Evolutionary conservation across 306 rosid species (phyloP).

Genomic region (Lablab purpureus): DNA sequence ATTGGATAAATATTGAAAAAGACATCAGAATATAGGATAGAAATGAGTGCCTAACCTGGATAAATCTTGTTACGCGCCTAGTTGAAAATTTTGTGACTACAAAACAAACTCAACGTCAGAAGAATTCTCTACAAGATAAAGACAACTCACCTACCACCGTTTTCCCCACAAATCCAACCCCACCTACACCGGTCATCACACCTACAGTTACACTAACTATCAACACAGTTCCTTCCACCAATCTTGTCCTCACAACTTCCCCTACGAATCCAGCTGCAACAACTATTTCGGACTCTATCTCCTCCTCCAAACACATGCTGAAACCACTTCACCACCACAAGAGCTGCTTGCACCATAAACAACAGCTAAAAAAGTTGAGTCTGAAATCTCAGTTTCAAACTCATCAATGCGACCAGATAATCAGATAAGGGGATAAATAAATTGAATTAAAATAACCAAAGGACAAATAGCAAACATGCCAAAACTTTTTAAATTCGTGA

Average conservation of each 20-base stretch:
- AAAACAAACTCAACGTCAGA: conserved; percentile 25
- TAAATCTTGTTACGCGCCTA: background rate
- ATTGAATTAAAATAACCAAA: background rate
- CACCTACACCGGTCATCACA: conserved; percentile 43
- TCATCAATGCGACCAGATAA: background rate
- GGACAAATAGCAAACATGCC: background rate
- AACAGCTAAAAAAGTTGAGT: background rate
- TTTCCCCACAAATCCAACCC: conserved; percentile 60
- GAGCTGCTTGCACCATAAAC: background rate
- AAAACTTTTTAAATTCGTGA: background rate
- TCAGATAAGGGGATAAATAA: background rate
- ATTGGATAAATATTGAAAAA: conserved; percentile 2
- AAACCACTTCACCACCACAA: conserved; percentile 20
- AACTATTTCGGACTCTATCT: conserved; percentile 55
- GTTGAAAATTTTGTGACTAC: conserved; percentile 37
- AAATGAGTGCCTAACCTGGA: conserved; percentile 55
- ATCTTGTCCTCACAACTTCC: conserved; percentile 59
- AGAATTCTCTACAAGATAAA: conserved; percentile 52
- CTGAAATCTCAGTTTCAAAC: no score
- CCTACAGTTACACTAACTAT: conserved; percentile 65
- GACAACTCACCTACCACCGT: conserved; percentile 49
- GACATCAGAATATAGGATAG: background rate
- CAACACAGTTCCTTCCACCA: conserved; percentile 67
- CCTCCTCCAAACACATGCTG: conserved; percentile 38
- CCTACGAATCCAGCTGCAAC: conserved; percentile 65